Conservation (phyloP, 495 filamentous ascomycete genomes). For the Penicillium macrosclerotiorum region DNA sequence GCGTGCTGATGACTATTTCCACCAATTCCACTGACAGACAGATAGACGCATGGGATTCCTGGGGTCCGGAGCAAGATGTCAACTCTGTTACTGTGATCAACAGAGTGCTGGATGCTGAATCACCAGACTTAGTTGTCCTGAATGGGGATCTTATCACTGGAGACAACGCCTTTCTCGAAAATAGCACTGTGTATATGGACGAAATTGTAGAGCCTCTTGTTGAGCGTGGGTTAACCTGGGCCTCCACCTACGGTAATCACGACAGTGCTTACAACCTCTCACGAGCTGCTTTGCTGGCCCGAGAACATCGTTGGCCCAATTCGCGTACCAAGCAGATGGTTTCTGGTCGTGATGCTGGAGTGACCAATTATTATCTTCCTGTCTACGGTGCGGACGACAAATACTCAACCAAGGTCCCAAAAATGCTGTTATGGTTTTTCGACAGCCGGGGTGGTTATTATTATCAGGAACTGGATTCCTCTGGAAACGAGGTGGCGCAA, state of each 20-base stretch:
- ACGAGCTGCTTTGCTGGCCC: slow-evolving; percentile 46
- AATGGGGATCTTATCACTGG: slow-evolving; percentile 74
- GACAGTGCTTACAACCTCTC: slow-evolving; percentile 62
- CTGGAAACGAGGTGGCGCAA: slow-evolving; percentile 32
- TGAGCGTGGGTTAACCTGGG: slow-evolving; percentile 54
- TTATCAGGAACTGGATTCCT: slow-evolving; percentile 40
- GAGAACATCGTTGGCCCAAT: slow-evolving; percentile 51
- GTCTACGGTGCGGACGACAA: slow-evolving; percentile 35
- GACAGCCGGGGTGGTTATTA: slow-evolving; percentile 60
- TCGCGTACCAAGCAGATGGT: slow-evolving; percentile 49
- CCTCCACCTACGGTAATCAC: slow-evolving; percentile 71
- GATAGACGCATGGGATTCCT: slow-evolving; percentile 45
- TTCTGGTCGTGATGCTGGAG: slow-evolving; percentile 41
- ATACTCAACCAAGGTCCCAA: slow-evolving; percentile 25
- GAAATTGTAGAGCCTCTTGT: slow-evolving; percentile 58
- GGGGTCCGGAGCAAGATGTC: slow-evolving; percentile 60
- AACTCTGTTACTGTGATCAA: slow-evolving; percentile 58
- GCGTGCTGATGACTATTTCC: not conserved
- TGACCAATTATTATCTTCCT: slow-evolving; percentile 65
- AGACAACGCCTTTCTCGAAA: slow-evolving; percentile 58
- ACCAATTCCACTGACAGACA: not conserved
- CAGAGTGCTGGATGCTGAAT: slow-evolving; percentile 53
- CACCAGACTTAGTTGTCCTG: slow-evolving; percentile 57
- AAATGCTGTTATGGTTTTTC: slow-evolving; percentile 68
- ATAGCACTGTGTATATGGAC: slow-evolving; percentile 58